Base-by-base conservation (phyloP, 73 alveolate species). In the Paramecium sonneborni region DNA sequence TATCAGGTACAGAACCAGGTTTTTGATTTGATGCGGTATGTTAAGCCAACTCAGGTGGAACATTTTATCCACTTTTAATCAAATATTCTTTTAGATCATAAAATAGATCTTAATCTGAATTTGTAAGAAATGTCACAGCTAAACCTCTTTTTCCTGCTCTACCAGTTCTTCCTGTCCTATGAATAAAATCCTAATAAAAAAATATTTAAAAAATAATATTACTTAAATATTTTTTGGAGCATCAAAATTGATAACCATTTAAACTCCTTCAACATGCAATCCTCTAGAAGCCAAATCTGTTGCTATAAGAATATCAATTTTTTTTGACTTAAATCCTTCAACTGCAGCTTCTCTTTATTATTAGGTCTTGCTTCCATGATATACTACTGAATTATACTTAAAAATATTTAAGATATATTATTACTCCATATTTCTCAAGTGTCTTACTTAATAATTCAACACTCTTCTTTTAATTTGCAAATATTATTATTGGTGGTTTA, bases 251-350 rank as follows among this genome's bases (percentile, higher is more conserved):
- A 98, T 98, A 69, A 98, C 99, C 92, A 97, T 92, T 57, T 97
- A 97, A 9, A 98, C 99, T 12, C 98, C 98, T n/a, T 99, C 99
- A 68, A 98, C 98, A 95, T 98, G 99, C 35, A 98, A 95, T n/a
- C 99, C 99, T 74, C 99, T 94, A 5, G 99, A 94, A 15, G 99
- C 99, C 10, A 98, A 98, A 97, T 98, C 99, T 26, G 99, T 98
- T 1, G 99, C 99, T 11, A 97, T 99, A 56, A 98, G 97, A 38
- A 98, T 97, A 67, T 96, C 96, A 68, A 94, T 96, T 92, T 98
- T 98, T 11, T 99, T 98, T 58, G 94, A 96, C 92, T 98, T 96
- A 92, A 98, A 98, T 12, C 99, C 97, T 69, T 94, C 96, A 43
- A 97, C 90, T 5, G 98, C 97, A 8, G 86, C 93, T 85, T 95